Evolutionary conservation across 169 alveolate genomes (phyloP).

Genomic region (Plasmodium yoelii): DNA sequence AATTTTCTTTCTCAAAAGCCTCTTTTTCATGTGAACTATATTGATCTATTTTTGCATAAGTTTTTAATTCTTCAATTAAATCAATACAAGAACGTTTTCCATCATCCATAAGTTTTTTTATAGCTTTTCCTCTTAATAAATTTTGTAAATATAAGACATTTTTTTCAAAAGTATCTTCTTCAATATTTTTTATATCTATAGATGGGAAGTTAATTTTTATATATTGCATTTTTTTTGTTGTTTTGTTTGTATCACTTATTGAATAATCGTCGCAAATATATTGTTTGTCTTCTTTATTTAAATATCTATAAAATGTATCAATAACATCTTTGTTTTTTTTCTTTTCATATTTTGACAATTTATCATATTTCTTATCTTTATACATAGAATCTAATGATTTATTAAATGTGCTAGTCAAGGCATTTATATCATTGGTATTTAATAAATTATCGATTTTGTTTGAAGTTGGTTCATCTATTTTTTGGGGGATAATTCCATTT

Average conservation of each 20-base stretch:
- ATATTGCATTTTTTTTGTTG: constrained; percentile 43
- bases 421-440: constrained; percentile 16
- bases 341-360: constrained; percentile 56
- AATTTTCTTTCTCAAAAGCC: constrained; percentile 41
- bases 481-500: constrained; percentile 50
- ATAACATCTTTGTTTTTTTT: constrained; percentile 63
- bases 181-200: constrained; percentile 17
- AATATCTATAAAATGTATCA: constrained; percentile 62
- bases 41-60: constrained; percentile 70
- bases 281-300: constrained; percentile 70
- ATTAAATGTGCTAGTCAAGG: constrained; percentile 18
- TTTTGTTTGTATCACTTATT: constrained; percentile 30
- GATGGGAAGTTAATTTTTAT: constrained; percentile 45
- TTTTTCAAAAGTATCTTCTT: constrained; percentile 64
- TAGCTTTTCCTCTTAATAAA: constrained; percentile 70
- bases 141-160: constrained; percentile 64
- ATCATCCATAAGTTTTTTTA: constrained; percentile 70
- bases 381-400: constrained; percentile 6
- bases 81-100: constrained; percentile 69
- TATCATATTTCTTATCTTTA: constrained; percentile 15
- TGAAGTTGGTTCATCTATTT: constrained; percentile 40
- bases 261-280: constrained; percentile 22
- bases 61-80: constrained; percentile 71
- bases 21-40: constrained; percentile 58
- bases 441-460: constrained; percentile 64